Evolutionary conservation across 805 yeast genomes (phyloP), one percentile per base, ranked within the genome.

Genomic region (Wickerhamiella nectarea): DNA sequence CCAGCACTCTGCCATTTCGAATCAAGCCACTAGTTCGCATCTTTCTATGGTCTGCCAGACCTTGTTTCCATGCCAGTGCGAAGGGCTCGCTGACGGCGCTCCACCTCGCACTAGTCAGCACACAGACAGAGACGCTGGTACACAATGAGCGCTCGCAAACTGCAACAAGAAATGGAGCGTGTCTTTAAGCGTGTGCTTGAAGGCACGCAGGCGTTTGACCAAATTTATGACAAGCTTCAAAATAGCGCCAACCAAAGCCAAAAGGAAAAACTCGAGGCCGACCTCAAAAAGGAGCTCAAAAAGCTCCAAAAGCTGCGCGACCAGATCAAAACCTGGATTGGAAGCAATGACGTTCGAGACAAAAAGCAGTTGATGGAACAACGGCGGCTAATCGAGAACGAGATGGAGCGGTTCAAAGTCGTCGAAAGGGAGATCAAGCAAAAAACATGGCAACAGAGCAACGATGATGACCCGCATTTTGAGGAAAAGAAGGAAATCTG

Each of bases 401-500:
- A 91, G 48, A 89, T 89, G 98, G 98, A 89, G 62, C 74, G 86
- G 54, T 91, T 89, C 65, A 91, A 91, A 60, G 89, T 85, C 45
- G 84, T 89, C 53, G 98, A 89, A 63, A 84, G 86, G 64, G 76
- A 80, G 50, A 80, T 84, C 74, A 89, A 89, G 65, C 85, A 93
- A 31, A 89, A 89, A 62, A 95, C 94, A 42, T 89, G 83, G 59
- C 97, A 91, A 62, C 75, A 76, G 58, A 76, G 78, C 48, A 71
- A 70, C 46, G 66, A 74, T 48, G 68, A 77, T 36, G 91, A 83
- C 58, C 91, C 94, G 9, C 79, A 76, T 49, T 89, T 83, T 58
- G 74, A 76, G 56, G 86, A 82, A 61, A 82, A 80, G 57, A 72
- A 70, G 43, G 93, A 83, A 39, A 76, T 83, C 24, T 67, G 73